phyloP scores from a whole-genome alignment of 2,329 filamentous ascomycete genomes.

The Talaromyces sp. region DNA sequence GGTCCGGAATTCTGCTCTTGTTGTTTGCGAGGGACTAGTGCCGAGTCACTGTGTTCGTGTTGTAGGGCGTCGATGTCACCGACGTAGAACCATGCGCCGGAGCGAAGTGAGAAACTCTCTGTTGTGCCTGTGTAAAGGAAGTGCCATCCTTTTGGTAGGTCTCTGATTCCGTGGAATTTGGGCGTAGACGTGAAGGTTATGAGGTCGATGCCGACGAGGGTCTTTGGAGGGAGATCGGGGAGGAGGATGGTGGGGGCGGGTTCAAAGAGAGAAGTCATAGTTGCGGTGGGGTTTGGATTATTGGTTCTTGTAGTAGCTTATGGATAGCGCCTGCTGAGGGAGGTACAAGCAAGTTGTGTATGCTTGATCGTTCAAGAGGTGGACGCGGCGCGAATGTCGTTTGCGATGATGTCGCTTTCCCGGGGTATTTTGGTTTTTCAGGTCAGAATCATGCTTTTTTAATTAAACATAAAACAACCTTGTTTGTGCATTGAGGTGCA shows the following conservation, averaged over 20 bases:
- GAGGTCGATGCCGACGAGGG: constrained; percentile 55
- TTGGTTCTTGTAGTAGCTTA: background rate
- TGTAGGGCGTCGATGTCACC: constrained; percentile 36
- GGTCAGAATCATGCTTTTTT: background rate
- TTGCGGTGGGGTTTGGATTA: background rate
- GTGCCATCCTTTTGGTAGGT: constrained; percentile 61
- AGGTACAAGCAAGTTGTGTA: too few relatives aligned
- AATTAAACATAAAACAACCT: too few relatives aligned
- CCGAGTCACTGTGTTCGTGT: constrained; percentile 15
- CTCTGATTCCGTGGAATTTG: constrained; percentile 63
- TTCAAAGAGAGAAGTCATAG: constrained; percentile 26
- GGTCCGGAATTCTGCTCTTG: constrained; percentile 28
- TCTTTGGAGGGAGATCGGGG: constrained; percentile 48
- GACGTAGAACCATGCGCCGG: constrained; percentile 64
- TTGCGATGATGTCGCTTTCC: background rate
- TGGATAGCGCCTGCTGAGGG: too few relatives aligned
- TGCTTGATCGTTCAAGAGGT: too few relatives aligned
- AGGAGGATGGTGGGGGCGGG: constrained; percentile 49
- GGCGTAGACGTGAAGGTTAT: constrained; percentile 65
- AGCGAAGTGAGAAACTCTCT: constrained; percentile 61
- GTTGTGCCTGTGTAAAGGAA: constrained; percentile 64
- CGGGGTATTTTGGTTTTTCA: background rate
- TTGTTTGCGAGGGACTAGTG: constrained; percentile 10
- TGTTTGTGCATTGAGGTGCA: too few relatives aligned
- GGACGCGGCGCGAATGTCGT: too few relatives aligned